Evolutionary conservation across 257 asterid genomes (phyloP), one percentile per base, ranked within the genome.

Genomic region (Solanum pinnatisectum): DNA sequence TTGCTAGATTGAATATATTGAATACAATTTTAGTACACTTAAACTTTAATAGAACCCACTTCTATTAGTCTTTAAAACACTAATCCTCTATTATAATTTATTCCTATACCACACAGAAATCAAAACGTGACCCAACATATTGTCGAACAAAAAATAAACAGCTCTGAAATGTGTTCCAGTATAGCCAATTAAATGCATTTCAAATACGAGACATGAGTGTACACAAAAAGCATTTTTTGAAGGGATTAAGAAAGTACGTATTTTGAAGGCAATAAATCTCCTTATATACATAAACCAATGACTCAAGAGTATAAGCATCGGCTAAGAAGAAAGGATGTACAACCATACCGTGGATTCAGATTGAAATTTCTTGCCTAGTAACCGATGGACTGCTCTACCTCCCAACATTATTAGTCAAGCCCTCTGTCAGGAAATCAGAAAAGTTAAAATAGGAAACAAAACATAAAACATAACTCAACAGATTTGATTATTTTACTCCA

Each of bases 291-390:
- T 8, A 79, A 44, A 44, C 25, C 25, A 79, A 44, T 10, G n/a
- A 79, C 20, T 49, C 36, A 13, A 44, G 40, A 56, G 32, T 77
- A 84, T 18, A 40, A 37, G 85, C 84, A 79, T 40, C n/a, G 10
- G 72, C 81, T 35, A 72, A 35, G 5, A 46, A 86, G 52, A 71
- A 25, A 39, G 88, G 56, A 84, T n/a, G 42, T 44, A 89, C 89
- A 18, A 42, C 27, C 70, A 46, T 81, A 92, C 93, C 88, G 89
- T 46, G 90, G 87, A 88, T 82, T 90, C 89, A 14, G 93, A 91
- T 30, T 90, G 93, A 90, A 92, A 90, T 85, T 87, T 91, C 88
- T 92, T 92, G 59, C 88, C 92, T 91, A 92, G 88, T 90, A 91
- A 90, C 89, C 90, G 87, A 70, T 89, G 92, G 84, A 93, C 77